Evolutionary conservation across 2,329 filamentous ascomycete genomes (phyloP), one percentile per base, ranked within the genome.

Genomic region (Exophiala sideris): DNA sequence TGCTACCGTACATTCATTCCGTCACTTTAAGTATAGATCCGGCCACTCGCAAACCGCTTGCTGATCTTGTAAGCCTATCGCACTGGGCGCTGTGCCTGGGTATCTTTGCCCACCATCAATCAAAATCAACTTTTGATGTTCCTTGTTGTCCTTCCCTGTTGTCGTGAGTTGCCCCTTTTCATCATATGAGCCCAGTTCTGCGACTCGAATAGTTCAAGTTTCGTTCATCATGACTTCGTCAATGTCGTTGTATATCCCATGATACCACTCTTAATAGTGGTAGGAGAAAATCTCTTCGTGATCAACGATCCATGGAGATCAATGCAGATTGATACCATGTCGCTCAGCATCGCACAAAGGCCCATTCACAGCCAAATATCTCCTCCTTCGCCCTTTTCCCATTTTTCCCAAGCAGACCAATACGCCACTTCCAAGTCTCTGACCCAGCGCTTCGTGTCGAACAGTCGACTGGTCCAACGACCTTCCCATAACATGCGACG

Each of bases 371-470:
- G 79, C 79, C 90, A 94, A 62, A 99, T 95, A 76, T 99, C 94
- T 7, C 92, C 91, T n/a, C 88, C 86, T 71, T 90, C 83, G 10
- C 90, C 91, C 38, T 76, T 78, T 36, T 91, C 90, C 92, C 94
- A 99, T 67, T 84, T 82, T 64, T 79, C 79, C 94, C 94, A 99
- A 14, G 91, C 91, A 68, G 88, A 83, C 61, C 88, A 85, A 69
- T 96, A 99, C 10, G 91, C 91, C 57, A 82, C 79, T 74, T 99
- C 94, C 16, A 99, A 74, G 71, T 97, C 91, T 44, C 79, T 75
- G 21, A 97, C 92, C 94, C 94, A 99, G 63, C 94, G 81, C 63
- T 79, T 82, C 5, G 94, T 99, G 71, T 99, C 85, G 68, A 99
- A 99, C 40, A 99, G 77, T 11, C 87, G 88, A 70, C 91, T 95